Evolutionary conservation across 495 filamentous ascomycete genomes (phyloP).

Genomic region (Oidiodendron maius): DNA sequence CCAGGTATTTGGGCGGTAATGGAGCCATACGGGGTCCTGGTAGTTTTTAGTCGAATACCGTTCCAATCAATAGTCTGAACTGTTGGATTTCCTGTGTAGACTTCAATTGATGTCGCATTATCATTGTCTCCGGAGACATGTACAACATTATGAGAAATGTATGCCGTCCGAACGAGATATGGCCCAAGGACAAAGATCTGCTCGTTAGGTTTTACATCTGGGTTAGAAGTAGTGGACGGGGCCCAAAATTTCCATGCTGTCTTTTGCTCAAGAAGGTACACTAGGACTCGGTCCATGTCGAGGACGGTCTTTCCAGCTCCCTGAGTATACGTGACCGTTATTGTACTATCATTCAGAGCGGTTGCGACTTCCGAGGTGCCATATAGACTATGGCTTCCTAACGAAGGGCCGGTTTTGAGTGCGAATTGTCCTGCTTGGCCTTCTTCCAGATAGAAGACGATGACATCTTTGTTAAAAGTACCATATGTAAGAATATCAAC

Average conservation of each 20-base stretch:
- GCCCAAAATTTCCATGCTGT: slow-evolving; percentile 47
- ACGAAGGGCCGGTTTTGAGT: slow-evolving; percentile 25
- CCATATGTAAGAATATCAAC: slow-evolving; percentile 43
- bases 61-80: slow-evolving; percentile 58
- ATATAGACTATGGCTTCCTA: slow-evolving; percentile 12
- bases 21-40: slow-evolving; percentile 35
- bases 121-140: slow-evolving; percentile 62
- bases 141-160: slow-evolving; percentile 21
- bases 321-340: slow-evolving; percentile 30
- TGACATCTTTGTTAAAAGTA: slow-evolving; percentile 31
- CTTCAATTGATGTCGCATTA: slow-evolving; percentile 54
- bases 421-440: slow-evolving; percentile 39
- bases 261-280: slow-evolving; percentile 35
- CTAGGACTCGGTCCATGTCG: slow-evolving; percentile 27
- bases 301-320: slow-evolving; percentile 28
- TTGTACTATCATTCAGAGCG: slow-evolving; percentile 15
- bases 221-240: slow-evolving; percentile 32
- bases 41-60: slow-evolving; percentile 37
- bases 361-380: slow-evolving; percentile 16
- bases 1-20: slow-evolving; percentile 32
- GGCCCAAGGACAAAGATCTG: slow-evolving; percentile 59
- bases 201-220: slow-evolving; percentile 26
- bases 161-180: slow-evolving; percentile 59
- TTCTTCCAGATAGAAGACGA: slow-evolving; percentile 36
- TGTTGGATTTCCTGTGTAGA: slow-evolving; percentile 43